phyloP scores from a whole-genome alignment of 2,329 filamentous ascomycete species.

The Penicillium brevicompactum region DNA sequence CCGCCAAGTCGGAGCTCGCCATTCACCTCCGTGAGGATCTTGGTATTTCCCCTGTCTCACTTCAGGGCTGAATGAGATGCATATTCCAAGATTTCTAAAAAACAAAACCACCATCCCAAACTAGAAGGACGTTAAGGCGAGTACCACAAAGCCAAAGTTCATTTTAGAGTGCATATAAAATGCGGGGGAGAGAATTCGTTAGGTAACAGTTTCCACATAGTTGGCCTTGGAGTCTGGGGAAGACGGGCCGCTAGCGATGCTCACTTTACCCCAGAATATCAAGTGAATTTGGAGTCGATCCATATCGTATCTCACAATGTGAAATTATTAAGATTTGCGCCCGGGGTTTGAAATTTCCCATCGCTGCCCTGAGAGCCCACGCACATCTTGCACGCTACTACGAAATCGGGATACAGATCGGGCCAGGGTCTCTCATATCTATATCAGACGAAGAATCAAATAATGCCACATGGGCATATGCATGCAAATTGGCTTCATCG shows the following conservation, averaged over 20 bases:
- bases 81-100: neutral
- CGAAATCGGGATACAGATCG: too few relatives aligned
- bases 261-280: neutral
- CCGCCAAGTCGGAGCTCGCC: slow-evolving; percentile 7
- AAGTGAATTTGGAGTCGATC: neutral
- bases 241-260: slow-evolving; percentile 4
- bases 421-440: too few relatives aligned
- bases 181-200: slow-evolving; percentile 31
- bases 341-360: too few relatives aligned
- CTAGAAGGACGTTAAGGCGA: neutral
- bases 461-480: too few relatives aligned
- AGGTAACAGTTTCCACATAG: slow-evolving; percentile 34
- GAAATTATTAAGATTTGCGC: too few relatives aligned
- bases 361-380: too few relatives aligned
- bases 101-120: neutral
- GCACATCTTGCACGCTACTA: too few relatives aligned
- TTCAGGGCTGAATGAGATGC: neutral
- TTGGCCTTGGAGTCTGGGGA: slow-evolving; percentile 7
- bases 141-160: neutral
- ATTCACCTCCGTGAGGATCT: neutral
- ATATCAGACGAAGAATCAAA: too few relatives aligned
- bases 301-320: too few relatives aligned
- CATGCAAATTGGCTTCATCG: too few relatives aligned
- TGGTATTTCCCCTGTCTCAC: slow-evolving; percentile 3
- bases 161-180: slow-evolving; percentile 19